phyloP scores from a whole-genome alignment of 116 monocot species.

The Iris pallida region DNA sequence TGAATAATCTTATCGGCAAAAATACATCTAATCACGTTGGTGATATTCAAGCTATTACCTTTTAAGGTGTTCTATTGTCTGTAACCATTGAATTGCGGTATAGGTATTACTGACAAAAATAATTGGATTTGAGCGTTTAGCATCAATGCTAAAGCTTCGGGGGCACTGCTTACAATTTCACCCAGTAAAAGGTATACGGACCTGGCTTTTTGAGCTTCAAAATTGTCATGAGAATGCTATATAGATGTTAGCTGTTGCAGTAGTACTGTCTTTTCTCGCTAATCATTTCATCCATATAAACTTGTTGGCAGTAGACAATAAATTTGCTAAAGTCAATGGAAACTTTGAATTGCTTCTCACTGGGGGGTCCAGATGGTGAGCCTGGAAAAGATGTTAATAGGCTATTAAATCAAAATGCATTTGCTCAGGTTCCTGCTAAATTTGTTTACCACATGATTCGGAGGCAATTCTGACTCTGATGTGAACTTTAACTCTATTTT shows the following conservation, averaged over 20 bases:
- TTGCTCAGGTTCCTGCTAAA: slow-evolving; percentile 59
- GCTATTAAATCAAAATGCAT: slow-evolving; percentile 66
- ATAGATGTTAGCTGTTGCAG: slow-evolving; percentile 3
- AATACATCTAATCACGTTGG: slow-evolving; percentile 89
- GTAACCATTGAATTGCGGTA: slow-evolving; percentile 7
- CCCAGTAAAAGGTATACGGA: slow-evolving; percentile 85
- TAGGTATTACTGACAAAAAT: slow-evolving; percentile 86
- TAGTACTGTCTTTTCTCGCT: background rate
- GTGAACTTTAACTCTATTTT: slow-evolving; percentile 13
- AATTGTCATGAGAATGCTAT: background rate
- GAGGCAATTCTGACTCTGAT: background rate
- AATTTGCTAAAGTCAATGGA: slow-evolving; percentile 90
- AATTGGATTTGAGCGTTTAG: slow-evolving; percentile 82
- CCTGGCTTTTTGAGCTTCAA: background rate
- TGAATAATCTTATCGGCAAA: slow-evolving; percentile 87
- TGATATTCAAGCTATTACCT: background rate
- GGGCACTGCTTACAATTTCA: slow-evolving; percentile 96
- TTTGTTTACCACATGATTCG: slow-evolving; percentile 1
- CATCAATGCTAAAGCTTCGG: slow-evolving; percentile 85
- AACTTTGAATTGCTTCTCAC: slow-evolving; percentile 83
- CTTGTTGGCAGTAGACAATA: slow-evolving; percentile 75
- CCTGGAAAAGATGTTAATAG: slow-evolving; percentile 69
- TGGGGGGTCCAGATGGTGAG: slow-evolving; percentile 55
- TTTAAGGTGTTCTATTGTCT: background rate
- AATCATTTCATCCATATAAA: slow-evolving; percentile 14